phyloP scores from a whole-genome alignment of 768 basidiomycete species.

The Calocera viscosa region DNA sequence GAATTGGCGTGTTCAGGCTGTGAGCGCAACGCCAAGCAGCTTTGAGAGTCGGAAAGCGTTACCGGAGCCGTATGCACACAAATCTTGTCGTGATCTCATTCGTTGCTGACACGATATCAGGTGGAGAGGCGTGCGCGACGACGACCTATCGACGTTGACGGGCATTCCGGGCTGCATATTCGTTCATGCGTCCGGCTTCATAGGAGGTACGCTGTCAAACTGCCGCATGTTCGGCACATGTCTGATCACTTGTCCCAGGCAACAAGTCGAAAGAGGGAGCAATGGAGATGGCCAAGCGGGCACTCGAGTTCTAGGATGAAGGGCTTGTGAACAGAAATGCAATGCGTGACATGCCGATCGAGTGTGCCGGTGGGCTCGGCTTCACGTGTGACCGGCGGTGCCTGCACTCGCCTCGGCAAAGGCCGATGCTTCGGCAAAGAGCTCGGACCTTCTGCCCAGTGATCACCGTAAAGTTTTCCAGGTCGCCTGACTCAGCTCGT shows the following conservation, averaged over 20 bases:
- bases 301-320: slow-evolving; percentile 32
- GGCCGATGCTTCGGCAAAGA: not conserved
- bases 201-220: slow-evolving; percentile 53
- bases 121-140: slow-evolving; percentile 88
- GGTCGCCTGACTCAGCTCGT: not conserved
- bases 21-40: slow-evolving; percentile 66
- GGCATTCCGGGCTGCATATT: slow-evolving; percentile 81
- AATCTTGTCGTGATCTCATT: not conserved
- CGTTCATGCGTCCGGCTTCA: slow-evolving; percentile 92
- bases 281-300: slow-evolving; percentile 59
- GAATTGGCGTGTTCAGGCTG: slow-evolving; percentile 88
- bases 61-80: slow-evolving; percentile 47
- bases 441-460: not conserved
- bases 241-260: slow-evolving; percentile 34
- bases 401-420: not conserved
- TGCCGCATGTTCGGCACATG: slow-evolving; percentile 8
- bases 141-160: slow-evolving; percentile 53
- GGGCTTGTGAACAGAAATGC: not conserved
- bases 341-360: not conserved
- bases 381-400: not conserved
- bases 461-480: not conserved
- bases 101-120: slow-evolving; percentile 15
- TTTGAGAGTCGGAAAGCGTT: slow-evolving; percentile 86
- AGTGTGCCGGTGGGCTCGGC: not conserved
- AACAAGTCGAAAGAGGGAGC: slow-evolving; percentile 87